These are phyloP conservation scores for Backusella mclennaniae DNA, from an alignment of 192 early-diverging fungal genomes.

Conservation along the genomic window DNA sequence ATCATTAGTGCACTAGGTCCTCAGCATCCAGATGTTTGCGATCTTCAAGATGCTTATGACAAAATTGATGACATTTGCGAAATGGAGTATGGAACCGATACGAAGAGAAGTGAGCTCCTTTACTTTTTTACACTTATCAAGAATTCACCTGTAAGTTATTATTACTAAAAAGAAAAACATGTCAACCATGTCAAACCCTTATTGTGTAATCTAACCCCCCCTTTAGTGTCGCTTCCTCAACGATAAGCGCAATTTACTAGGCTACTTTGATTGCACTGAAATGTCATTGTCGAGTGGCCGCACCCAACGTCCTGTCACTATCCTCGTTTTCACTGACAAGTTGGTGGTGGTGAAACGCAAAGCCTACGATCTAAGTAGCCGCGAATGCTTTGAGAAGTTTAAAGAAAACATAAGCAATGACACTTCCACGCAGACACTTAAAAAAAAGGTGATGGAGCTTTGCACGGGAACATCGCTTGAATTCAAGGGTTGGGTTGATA, in stretches of 20 bases:
- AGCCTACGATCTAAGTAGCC: neutral
- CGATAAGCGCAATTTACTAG: conserved; percentile 20
- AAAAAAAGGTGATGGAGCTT: neutral
- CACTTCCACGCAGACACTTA: neutral
- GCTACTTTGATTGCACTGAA: conserved; percentile 24
- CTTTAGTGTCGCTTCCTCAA: conserved; percentile 9
- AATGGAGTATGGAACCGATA: conserved; percentile 25
- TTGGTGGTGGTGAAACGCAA: conserved; percentile 23
- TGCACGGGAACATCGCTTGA: neutral
- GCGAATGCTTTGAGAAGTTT: neutral
- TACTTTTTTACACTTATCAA: conserved; percentile 20
- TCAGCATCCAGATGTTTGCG: conserved; percentile 20
- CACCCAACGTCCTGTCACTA: conserved; percentile 15
- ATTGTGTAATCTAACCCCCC: neutral
- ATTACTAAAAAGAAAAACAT: conserved; percentile 13
- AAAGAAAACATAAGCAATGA: neutral
- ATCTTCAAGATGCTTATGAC: conserved; percentile 1
- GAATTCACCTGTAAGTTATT: conserved; percentile 19
- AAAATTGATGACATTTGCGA: conserved; percentile 11
- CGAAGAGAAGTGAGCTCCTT: conserved; percentile 15
- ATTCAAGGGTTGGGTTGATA: conserved; percentile 14
- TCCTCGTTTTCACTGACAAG: conserved; percentile 31
- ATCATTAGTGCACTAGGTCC: neutral
- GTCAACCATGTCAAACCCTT: neutral
- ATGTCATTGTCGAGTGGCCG: conserved; percentile 9